Conservation (phyloP, 2,329 filamentous ascomycete genomes). For the Diplodia mutila region DNA sequence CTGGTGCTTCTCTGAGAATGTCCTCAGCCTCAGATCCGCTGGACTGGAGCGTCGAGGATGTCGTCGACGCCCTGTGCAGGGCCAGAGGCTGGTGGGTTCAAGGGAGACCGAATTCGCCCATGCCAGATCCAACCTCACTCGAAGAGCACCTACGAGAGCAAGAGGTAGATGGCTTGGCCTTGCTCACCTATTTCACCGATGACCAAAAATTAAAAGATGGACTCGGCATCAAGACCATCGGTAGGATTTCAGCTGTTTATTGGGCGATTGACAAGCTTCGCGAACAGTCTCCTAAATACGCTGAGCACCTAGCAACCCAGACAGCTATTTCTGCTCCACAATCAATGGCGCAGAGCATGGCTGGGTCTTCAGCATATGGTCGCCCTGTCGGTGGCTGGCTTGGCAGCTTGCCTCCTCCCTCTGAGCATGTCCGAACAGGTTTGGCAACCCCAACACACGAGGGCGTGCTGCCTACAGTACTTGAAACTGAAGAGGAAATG, state of each 20-base stretch:
- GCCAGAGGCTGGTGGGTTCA: conserved; percentile 53
- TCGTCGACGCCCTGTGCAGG: conserved; percentile 68
- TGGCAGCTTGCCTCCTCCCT: conserved; percentile 26
- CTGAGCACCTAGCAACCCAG: conserved; percentile 27
- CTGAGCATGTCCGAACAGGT: neutral
- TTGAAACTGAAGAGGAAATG: neutral
- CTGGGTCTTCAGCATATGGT: neutral
- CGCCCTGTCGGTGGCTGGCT: neutral
- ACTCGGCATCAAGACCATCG: conserved; percentile 61
- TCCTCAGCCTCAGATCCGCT: conserved; percentile 64
- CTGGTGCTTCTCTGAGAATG: neutral
- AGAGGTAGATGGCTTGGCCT: conserved; percentile 66
- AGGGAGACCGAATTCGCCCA: conserved; percentile 41
- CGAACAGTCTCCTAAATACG: conserved; percentile 56
- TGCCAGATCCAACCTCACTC: conserved; percentile 59
- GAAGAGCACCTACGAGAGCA: conserved; percentile 62
- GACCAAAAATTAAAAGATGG: conserved; percentile 55
- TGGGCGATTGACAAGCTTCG: conserved; percentile 63
- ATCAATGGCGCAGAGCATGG: conserved; percentile 4
- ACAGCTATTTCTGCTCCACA: neutral
- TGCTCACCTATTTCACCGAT: conserved; percentile 61
- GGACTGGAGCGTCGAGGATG: conserved; percentile 69
- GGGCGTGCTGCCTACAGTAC: neutral
- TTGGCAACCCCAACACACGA: neutral
- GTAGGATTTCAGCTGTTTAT: conserved; percentile 62